Evolutionary conservation across 2,329 filamentous ascomycete genomes (phyloP).

Genomic region (Lachnellula occidentalis): DNA sequence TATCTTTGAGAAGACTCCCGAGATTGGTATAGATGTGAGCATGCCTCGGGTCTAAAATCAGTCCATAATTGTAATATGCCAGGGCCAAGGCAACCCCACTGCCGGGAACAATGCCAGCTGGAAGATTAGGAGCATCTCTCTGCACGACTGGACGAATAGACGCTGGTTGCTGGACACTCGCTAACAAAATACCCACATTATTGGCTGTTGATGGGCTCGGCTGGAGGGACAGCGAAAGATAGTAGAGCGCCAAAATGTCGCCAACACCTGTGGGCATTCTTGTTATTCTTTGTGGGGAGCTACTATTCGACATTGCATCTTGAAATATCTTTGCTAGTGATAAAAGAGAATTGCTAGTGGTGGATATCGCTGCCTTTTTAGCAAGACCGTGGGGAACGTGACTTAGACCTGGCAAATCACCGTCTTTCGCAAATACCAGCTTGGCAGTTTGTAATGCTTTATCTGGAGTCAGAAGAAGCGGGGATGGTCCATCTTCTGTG

Average conservation of each 20-base stretch:
- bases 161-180: conserved; percentile 73
- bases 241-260: conserved; percentile 92
- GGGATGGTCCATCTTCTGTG: conserved; percentile 30
- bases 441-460: conserved; percentile 76
- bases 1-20: conserved; percentile 91
- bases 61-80: conserved; percentile 91
- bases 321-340: conserved; percentile 98
- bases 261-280: conserved; percentile 70
- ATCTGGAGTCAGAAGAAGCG: conserved; percentile 76
- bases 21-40: conserved; percentile 96
- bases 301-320: conserved; percentile 74
- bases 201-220: conserved; percentile 97
- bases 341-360: conserved; percentile 89
- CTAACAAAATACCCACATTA: conserved; percentile 95
- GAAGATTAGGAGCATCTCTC: conserved; percentile 32
- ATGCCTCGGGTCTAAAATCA: conserved; percentile 79
- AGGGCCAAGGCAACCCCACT: conserved; percentile 85
- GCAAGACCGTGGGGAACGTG: conserved; percentile 66
- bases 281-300: conserved; percentile 40
- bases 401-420: conserved; percentile 73
- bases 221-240: conserved; percentile 87
- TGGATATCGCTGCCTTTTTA: conserved; percentile 77
- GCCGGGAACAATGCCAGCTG: conserved; percentile 68
- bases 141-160: conserved; percentile 32
- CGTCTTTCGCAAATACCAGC: conserved; percentile 71